phyloP scores from a whole-genome alignment of 208 protist species.

The Leishmania major region DNA sequence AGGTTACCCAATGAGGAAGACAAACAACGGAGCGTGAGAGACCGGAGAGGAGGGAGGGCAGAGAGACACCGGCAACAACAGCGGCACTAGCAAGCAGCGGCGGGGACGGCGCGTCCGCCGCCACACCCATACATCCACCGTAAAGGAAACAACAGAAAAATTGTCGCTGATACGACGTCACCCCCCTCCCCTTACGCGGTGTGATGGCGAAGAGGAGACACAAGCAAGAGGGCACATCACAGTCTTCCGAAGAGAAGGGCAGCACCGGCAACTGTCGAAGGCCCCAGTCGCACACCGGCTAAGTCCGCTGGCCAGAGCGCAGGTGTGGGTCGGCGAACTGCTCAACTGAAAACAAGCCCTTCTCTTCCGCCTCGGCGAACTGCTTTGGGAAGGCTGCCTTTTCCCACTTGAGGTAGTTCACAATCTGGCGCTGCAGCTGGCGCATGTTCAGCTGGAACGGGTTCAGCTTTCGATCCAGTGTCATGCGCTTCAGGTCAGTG shows the following conservation, averaged over 20 bases:
- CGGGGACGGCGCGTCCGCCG: background rate
- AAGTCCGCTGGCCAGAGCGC: slow-evolving; percentile 36
- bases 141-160: background rate
- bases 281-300: background rate
- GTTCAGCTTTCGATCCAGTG: slow-evolving; percentile 78
- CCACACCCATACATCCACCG: background rate
- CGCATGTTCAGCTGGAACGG: slow-evolving; percentile 86
- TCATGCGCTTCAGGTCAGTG: slow-evolving; percentile 85
- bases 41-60: background rate
- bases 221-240: background rate
- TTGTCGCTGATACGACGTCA: too few species aligned
- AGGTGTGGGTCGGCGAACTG: slow-evolving; percentile 59
- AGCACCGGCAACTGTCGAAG: background rate
- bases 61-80: background rate
- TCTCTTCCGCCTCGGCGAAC: slow-evolving; percentile 72
- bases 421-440: slow-evolving; percentile 82
- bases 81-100: background rate
- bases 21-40: background rate
- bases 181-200: background rate
- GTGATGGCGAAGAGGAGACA: background rate
- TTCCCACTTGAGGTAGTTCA: slow-evolving; percentile 86
- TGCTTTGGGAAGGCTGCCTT: slow-evolving; percentile 71
- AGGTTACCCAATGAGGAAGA: background rate
- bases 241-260: background rate
- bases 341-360: slow-evolving; percentile 79